Evolutionary conservation across 257 asterid genomes (phyloP), one percentile per base, ranked within the genome.

Genomic region (Coffea eugenioides): DNA sequence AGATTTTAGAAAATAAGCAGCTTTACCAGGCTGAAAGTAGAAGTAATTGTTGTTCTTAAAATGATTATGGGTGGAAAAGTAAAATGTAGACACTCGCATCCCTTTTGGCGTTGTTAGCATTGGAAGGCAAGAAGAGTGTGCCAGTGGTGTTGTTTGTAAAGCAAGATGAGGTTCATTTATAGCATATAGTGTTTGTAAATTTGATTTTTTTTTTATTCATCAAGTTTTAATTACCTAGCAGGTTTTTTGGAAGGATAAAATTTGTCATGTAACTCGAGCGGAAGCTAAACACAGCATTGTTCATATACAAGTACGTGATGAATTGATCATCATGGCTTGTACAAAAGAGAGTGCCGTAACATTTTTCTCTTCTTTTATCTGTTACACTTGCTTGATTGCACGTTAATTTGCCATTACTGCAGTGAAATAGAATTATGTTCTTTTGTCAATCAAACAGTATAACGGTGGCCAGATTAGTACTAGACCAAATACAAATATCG

Each of bases 31-130:
- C 62, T 7, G 78, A 66, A 18, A 81, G 65, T 43, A 71, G 64
- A 1, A 76, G 57, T 20, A 88, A 69, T 8, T 94, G 98, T 84
- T 94, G 98, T 81, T 84, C 93, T 13, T 90, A 81, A 73, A 21
- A 72, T 25, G 51, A 59, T 51, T 74, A 36, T 21, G 23, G 62
- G 45, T 51, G 62, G 70, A 61, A 66, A 57, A 18, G 25, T 43
- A 43, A 3, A 43, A 31, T 39, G 20, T 2, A 13, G 51, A 46
- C 74, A 45, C 4, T 23, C n/a, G 23, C 23, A 34, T 77, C 31
- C 1, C 15, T 69, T 59, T 57, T 56, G 15, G 49, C 1, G 14
- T 39, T 27, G 46, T 62, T 46, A 31, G 31, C 31, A 31, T 31
- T 31, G 31, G 31, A 31, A 31, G 31, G 31, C 31, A 31, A 31